Percentiles rank a stretch among this genome's conserved stretches.
These are phyloP conservation scores for Colletotrichum sp. DNA, from an alignment of 2,329 filamentous ascomycete genomes.

Conservation along the genomic window DNA sequence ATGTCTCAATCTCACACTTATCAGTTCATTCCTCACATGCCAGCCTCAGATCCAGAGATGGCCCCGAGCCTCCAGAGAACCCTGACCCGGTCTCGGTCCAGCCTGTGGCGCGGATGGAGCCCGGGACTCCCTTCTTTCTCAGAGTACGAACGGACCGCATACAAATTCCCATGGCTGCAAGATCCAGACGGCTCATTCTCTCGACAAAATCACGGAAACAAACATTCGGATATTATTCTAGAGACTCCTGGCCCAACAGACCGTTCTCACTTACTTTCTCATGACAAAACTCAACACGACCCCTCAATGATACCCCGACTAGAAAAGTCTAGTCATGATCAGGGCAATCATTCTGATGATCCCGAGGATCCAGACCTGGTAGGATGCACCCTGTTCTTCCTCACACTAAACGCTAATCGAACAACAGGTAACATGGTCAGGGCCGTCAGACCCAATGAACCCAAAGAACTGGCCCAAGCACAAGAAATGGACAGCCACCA, in stretches of 20 bases:
- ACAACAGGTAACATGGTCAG: constrained; percentile 45
- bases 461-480: constrained; percentile 50
- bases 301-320: neutral
- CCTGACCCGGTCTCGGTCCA: constrained; percentile 26
- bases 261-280: neutral
- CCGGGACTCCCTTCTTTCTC: constrained; percentile 23
- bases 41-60: neutral
- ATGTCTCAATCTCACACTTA: constrained; percentile 7
- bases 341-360: neutral
- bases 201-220: neutral
- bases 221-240: neutral
- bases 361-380: constrained; percentile 27
- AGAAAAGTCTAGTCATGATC: neutral
- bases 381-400: neutral
- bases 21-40: constrained; percentile 16
- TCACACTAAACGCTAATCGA: neutral
- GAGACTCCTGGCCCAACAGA: neutral
- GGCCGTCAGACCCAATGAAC: constrained; percentile 43
- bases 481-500: constrained; percentile 38
- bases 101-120: constrained; percentile 33
- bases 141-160: constrained; percentile 31
- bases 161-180: constrained; percentile 33
- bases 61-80: neutral
- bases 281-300: neutral
- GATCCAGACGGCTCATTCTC: neutral